phyloP scores from a whole-genome alignment of 2,329 filamentous ascomycete species.

The Juglanconis oblonga region DNA sequence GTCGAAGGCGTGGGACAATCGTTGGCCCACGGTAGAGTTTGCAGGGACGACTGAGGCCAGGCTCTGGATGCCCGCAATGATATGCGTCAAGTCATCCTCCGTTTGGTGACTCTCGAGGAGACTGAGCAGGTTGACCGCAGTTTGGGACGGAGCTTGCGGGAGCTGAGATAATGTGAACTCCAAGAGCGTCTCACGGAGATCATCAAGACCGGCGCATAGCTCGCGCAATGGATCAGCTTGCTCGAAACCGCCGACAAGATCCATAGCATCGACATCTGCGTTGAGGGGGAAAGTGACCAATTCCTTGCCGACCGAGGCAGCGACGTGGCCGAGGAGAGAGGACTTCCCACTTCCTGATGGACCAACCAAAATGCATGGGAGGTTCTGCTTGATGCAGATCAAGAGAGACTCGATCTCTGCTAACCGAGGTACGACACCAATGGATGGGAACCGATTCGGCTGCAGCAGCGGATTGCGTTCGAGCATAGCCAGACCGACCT shows the following conservation, averaged over 20 bases:
- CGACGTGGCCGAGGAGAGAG: slow-evolving; percentile 72
- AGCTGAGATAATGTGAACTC: slow-evolving; percentile 45
- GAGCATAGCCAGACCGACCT: slow-evolving; percentile 76
- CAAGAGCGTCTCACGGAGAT: slow-evolving; percentile 40
- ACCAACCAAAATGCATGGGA: slow-evolving; percentile 87
- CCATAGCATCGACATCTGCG: slow-evolving; percentile 93
- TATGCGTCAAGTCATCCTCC: slow-evolving; percentile 35
- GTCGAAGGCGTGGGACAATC: slow-evolving; percentile 46
- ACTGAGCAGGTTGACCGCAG: slow-evolving; percentile 45
- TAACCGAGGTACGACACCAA: slow-evolving; percentile 56
- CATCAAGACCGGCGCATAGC: slow-evolving; percentile 56
- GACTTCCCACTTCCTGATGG: slow-evolving; percentile 86
- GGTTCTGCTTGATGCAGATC: slow-evolving; percentile 79
- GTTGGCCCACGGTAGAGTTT: slow-evolving; percentile 42
- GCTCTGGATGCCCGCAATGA: slow-evolving; percentile 36
- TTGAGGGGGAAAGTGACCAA: slow-evolving; percentile 86
- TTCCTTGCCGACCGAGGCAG: slow-evolving; percentile 72
- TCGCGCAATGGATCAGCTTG: slow-evolving; percentile 81
- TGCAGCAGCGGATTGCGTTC: slow-evolving; percentile 55
- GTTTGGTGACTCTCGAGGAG: slow-evolving; percentile 42
- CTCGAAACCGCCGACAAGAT: slow-evolving; percentile 94
- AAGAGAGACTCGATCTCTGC: slow-evolving; percentile 80
- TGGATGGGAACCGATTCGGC: slow-evolving; percentile 47
- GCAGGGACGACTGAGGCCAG: slow-evolving; percentile 41
- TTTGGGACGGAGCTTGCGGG: slow-evolving; percentile 28